These are phyloP conservation scores for Moricandia moricandioides DNA, from an alignment of 345 rosid species.

Conservation along the genomic window DNA sequence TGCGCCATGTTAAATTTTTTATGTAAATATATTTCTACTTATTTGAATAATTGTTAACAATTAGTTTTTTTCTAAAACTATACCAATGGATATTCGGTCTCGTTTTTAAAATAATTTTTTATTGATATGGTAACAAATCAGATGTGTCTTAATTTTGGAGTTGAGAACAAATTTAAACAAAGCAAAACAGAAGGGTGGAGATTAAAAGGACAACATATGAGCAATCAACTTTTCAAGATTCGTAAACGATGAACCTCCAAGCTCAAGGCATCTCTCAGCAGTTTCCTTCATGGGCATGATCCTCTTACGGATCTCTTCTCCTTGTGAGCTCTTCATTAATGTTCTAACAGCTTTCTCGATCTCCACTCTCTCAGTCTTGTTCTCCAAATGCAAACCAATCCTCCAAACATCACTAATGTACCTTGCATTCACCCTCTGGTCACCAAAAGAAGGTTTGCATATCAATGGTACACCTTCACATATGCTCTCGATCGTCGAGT, in stretches of 20 bases:
- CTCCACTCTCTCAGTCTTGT: slow-evolving; percentile 15
- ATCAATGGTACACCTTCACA: slow-evolving; percentile 37
- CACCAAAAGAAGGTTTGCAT: slow-evolving; percentile 39
- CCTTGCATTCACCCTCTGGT: slow-evolving; percentile 35
- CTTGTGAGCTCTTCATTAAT: slow-evolving; percentile 23
- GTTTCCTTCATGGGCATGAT: slow-evolving; percentile 25
- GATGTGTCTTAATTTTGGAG: neutral
- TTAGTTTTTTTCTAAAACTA: no score
- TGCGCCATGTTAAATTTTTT: no score
- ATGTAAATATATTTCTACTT: no score
- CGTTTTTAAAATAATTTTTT: no score
- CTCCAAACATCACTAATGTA: slow-evolving; percentile 31
- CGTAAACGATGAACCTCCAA: slow-evolving; percentile 31
- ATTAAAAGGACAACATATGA: slow-evolving; percentile 19
- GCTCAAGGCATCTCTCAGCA: slow-evolving; percentile 19
- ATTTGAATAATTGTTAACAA: no score
- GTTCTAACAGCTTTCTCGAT: slow-evolving; percentile 25
- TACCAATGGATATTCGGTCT: no score
- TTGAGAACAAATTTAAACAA: neutral
- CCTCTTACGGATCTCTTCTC: slow-evolving; percentile 35
- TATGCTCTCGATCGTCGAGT: slow-evolving; percentile 35
- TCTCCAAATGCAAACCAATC: slow-evolving; percentile 37
- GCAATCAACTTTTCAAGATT: slow-evolving; percentile 22
- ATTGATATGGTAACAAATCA: neutral
- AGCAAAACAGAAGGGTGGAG: neutral